Evolutionary conservation across 164 flowering plant species (phyloP).

Genomic region (Warburgia ugandensis): DNA sequence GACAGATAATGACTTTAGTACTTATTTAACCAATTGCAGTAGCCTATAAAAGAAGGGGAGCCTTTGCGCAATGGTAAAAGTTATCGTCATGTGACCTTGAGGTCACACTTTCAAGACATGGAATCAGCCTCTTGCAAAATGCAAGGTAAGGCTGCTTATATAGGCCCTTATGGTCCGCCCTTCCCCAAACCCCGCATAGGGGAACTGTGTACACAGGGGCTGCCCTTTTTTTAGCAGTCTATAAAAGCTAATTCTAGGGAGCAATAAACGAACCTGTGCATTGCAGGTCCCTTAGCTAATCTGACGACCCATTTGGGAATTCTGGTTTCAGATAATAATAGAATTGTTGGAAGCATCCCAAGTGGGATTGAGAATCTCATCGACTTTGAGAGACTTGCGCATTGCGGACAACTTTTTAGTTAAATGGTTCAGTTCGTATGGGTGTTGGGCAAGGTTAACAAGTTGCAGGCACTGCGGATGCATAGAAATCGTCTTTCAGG

Average conservation of each 20-base stretch:
- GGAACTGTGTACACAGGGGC: too few relatives aligned
- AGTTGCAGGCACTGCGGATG: neutral
- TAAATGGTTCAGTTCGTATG: constrained; percentile 16
- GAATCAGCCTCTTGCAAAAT: too few relatives aligned
- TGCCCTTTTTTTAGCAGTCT: too few relatives aligned
- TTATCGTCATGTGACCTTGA: too few relatives aligned
- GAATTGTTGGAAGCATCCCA: constrained; percentile 25
- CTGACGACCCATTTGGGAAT: constrained; percentile 9
- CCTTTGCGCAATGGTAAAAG: too few relatives aligned
- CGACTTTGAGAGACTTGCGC: neutral
- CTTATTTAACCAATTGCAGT: too few relatives aligned
- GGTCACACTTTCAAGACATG: too few relatives aligned
- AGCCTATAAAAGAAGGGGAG: too few relatives aligned
- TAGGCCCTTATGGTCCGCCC: too few relatives aligned
- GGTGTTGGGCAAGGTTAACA: constrained; percentile 2
- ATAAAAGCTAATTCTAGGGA: neutral
- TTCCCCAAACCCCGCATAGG: too few relatives aligned
- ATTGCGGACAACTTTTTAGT: constrained; percentile 1
- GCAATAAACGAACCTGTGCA: constrained; percentile 14
- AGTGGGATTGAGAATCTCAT: constrained; percentile 19
- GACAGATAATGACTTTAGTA: too few relatives aligned
- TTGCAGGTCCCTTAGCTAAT: constrained; percentile 15
- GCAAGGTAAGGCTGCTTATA: too few relatives aligned
- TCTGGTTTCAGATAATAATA: constrained; percentile 10
- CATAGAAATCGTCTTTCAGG: neutral